Evolutionary conservation across 768 basidiomycete genomes (phyloP), one percentile per base, ranked within the genome.

Genomic region (Amanita thiersii): DNA sequence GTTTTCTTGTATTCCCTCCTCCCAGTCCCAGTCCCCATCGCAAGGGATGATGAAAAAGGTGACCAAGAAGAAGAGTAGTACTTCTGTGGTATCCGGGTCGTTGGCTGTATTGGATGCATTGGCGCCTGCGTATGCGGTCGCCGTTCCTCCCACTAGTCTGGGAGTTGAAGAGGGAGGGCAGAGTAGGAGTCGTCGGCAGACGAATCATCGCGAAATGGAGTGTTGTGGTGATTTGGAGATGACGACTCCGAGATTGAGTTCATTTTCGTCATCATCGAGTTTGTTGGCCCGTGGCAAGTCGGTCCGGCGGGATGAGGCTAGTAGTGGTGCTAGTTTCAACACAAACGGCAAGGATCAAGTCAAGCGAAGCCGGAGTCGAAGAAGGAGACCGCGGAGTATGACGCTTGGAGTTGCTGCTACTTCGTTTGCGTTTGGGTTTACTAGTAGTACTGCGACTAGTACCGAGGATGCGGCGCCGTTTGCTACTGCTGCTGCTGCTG

Each of bases 1-100:
- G 28, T 59, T 65, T 24, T 51, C 64, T 7, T 39, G 34, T 23
- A 10, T 7, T 1, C 4, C 28, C 14, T 32, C 19, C 11, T 15
- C 18, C 17, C 17, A 25, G 31, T 31, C 24, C 20, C 45, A 47
- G 12, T 29, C 26, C 21, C 24, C 17, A 14, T 37, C 40, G 41
- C n/a, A 19, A 25, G 23, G n/a, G n/a, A n/a, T n/a, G n/a, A n/a
- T n/a, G n/a, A n/a, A n/a, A n/a, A n/a, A n/a, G n/a, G n/a, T n/a
- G n/a, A n/a, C n/a, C n/a, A n/a, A n/a, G n/a, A n/a, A n/a, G n/a
- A n/a, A n/a, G n/a, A n/a, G n/a, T n/a, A 14, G 29, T 30, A 30
- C 29, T 14, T 9, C 9, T 30, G 9, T 14, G 14, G 14, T 14
- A 30, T 30, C 29, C 9, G 14, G 9, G 14, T 30, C 29, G 14